Base-by-base conservation (phyloP, 768 basidiomycete genomes). In the Mycena kentingensis region DNA sequence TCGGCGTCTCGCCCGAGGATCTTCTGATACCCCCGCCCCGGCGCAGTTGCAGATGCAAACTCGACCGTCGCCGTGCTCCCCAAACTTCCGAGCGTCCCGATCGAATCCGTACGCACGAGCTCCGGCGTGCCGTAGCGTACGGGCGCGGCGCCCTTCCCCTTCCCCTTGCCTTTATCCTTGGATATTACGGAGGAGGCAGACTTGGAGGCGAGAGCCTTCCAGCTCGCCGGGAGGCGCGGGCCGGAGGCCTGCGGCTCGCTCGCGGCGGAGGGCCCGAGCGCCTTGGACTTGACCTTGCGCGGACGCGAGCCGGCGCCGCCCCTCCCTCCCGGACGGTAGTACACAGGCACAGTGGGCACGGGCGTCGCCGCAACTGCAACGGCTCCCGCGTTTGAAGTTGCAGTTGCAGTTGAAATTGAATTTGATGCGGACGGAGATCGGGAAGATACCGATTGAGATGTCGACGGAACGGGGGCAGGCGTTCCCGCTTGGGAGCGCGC, bases 301-400 rank as follows among this genome's bases (percentile, higher is more conserved):
- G 52, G 34, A 5, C 52, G 57, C 13, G 52, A 47, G 2, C 52
- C 52, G 4, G 55, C 55, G n/a, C 55, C 55, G 2, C 55, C 55
- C 22, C 55, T 50, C 2, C 55, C 55, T 5, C 38, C 21, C 4
- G 51, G 55, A 19, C 55, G 55, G 31, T 49, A 49, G 2, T 43
- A 36, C 1, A 25, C n/a, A 1, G 46, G 34, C 5, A 38, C 24
- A 8, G 6, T 18, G 3, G 55, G 38, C 8, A 27, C 8, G 26
- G 41, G 41, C 25, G 22, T 27, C 15, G 41, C 12, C 12, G 8
- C 22, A 11, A 12, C 7, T 47, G 39, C 21, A 44, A 15, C 6
- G 48, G 13, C 3, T 16, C 22, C 35, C 3, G 3, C 7, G 11
- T 34, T 26, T 6, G 24, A 28, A 13, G n/a, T 13, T 8, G 38